Conservation (phyloP, 2,329 filamentous ascomycete species). For the Xylariaceae sp. region DNA sequence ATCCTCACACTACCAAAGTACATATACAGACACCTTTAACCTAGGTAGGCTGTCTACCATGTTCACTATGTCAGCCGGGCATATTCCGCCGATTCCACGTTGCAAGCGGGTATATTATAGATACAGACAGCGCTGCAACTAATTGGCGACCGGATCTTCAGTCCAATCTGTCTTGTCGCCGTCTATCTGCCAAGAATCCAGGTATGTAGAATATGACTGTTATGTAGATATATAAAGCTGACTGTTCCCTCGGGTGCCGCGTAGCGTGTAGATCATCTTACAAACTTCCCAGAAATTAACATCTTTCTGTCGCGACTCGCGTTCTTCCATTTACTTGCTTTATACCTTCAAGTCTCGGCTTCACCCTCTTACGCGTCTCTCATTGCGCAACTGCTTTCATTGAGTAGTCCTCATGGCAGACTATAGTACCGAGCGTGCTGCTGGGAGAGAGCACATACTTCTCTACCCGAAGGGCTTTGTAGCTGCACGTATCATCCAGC, state of each 20-base stretch:
- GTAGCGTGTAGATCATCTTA: not conserved
- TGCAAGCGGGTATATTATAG: not conserved
- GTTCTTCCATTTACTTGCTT: not conserved
- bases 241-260: not conserved
- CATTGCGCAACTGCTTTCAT: not conserved
- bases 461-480: conserved; percentile 41
- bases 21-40: too few relatives aligned
- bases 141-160: not conserved
- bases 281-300: not conserved
- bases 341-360: not conserved
- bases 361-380: not conserved
- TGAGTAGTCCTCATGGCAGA: conserved; percentile 16
- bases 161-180: not conserved
- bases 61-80: too few relatives aligned
- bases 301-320: not conserved
- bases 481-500: conserved; percentile 40
- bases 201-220: not conserved
- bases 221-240: conserved; percentile 1
- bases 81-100: not conserved
- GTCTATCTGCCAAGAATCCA: not conserved
- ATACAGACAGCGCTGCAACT: not conserved
- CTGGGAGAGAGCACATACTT: conserved; percentile 43
- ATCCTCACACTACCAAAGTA: not conserved
- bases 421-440: conserved; percentile 29
- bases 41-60: too few relatives aligned